Conservation (phyloP, 805 yeast species). For the Yamadazyma philogaea region DNA sequence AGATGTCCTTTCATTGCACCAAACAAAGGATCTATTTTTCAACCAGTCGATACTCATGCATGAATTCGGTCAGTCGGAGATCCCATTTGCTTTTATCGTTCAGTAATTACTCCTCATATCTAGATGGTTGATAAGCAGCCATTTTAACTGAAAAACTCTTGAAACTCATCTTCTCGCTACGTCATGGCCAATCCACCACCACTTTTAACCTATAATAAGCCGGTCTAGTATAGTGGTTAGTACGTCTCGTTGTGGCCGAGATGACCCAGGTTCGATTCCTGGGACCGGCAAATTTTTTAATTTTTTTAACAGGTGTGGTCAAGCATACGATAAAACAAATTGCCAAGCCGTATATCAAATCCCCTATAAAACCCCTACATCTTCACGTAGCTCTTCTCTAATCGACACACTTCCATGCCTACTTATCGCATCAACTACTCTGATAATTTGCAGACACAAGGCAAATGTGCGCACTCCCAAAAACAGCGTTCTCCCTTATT, state of each 20-base stretch:
- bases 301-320: background rate
- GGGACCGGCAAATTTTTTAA: slow-evolving; percentile 42
- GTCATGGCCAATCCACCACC: background rate
- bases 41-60: too few species aligned
- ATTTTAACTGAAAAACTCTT: background rate
- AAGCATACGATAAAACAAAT: too few species aligned
- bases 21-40: too few species aligned
- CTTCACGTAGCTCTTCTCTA: too few species aligned
- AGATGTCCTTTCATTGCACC: too few species aligned
- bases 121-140: too few species aligned
- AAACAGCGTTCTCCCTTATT: slow-evolving; percentile 8
- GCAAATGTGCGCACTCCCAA: background rate
- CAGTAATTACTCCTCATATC: too few species aligned
- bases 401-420: background rate
- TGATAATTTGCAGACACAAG: background rate
- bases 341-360: too few species aligned
- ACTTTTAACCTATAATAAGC: slow-evolving; percentile 19
- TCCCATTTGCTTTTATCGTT: too few species aligned
- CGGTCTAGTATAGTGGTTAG: slow-evolving; percentile 51
- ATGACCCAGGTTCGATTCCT: slow-evolving; percentile 51
- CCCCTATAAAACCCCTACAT: too few species aligned
- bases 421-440: background rate
- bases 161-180: background rate
- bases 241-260: slow-evolving; percentile 51
- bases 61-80: too few species aligned